These are phyloP conservation scores for Candida namnaoensis DNA, from an alignment of 805 yeast species.

Conservation along the genomic window DNA sequence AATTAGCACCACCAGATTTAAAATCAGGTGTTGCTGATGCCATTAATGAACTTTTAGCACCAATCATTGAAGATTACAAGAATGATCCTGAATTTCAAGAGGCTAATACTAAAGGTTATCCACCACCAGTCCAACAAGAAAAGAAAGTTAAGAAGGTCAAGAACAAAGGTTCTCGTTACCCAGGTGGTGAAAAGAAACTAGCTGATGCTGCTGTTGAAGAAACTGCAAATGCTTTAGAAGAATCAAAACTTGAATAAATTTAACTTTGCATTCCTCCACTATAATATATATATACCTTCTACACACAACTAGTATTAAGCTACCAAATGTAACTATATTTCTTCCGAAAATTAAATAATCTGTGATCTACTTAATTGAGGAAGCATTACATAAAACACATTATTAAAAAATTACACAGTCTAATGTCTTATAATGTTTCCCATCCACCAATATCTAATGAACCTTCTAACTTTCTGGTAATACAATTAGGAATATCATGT, in stretches of 20 bases:
- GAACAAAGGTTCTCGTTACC: constrained; percentile 85
- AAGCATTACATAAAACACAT: no score
- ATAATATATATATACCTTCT: no score
- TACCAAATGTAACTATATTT: no score
- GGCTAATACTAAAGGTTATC: constrained; percentile 75
- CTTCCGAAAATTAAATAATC: no score
- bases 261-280: not conserved
- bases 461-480: constrained; percentile 75
- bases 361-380: no score
- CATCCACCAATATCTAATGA: constrained; percentile 89
- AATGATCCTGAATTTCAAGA: constrained; percentile 64
- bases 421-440: constrained; percentile 56
- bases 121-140: constrained; percentile 53
- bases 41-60: constrained; percentile 72
- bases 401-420: no score
- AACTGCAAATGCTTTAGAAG: constrained; percentile 29
- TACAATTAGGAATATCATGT: constrained; percentile 67
- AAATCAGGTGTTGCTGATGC: constrained; percentile 87
- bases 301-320: no score
- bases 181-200: constrained; percentile 42
- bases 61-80: constrained; percentile 66
- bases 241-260: constrained; percentile 22
- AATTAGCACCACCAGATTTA: constrained; percentile 87
- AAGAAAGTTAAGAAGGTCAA: constrained; percentile 68
- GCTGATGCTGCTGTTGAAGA: constrained; percentile 18